Base-by-base conservation (phyloP, 1,284 basidiomycete genomes). In the Cerioporus squamosus region DNA sequence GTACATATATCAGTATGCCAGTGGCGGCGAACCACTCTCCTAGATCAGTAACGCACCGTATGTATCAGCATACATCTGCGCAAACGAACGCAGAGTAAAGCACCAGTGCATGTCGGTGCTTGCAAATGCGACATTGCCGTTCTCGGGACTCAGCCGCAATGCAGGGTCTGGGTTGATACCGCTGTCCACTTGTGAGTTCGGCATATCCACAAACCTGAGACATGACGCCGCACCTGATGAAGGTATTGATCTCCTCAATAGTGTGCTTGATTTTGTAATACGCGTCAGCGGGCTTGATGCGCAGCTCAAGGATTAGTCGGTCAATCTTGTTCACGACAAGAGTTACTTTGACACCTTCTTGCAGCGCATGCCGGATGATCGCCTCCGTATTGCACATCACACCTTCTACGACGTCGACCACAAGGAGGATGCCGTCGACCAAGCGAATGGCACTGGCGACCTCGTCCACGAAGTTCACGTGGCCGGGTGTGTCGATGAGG, bases 191-290 rank as follows among this genome's bases (percentile, higher is more conserved):
- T 39, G 33, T 57, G 14, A 57, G 45, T 15, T 12, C 29, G 36
- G 31, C 20, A 49, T 49, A 39, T n/a, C 29, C 44, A 3, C 4
- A 36, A 17, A 22, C 15, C 24, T 22, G 42, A 12, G 18, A 33
- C 53, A 62, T 14, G 14, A 31, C 22, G 70, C 79, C 33, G 59
- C 57, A 94, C 91, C 93, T 91, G 68, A 98, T 97, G 73, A 95
- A 88, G 2, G 91, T 93, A 75, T 99, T 99, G 60, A 99, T 91
- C 74, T 99, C 97, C 72, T 99, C 97, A 60, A 99, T 97, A 5
- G 97, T 97, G 71, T 98, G 97, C 74, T 95, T 97, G 67, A 99
- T 93, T 81, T 99, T 99, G 80, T 97, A 98, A 80, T 94, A 99
- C 1, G 97, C 97, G 70, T 99, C 97, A 45, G 89, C 80, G 48